Evolutionary conservation across 2,329 filamentous ascomycete genomes (phyloP), one percentile per base, ranked within the genome.

Genomic region (Colletotrichum sp.): DNA sequence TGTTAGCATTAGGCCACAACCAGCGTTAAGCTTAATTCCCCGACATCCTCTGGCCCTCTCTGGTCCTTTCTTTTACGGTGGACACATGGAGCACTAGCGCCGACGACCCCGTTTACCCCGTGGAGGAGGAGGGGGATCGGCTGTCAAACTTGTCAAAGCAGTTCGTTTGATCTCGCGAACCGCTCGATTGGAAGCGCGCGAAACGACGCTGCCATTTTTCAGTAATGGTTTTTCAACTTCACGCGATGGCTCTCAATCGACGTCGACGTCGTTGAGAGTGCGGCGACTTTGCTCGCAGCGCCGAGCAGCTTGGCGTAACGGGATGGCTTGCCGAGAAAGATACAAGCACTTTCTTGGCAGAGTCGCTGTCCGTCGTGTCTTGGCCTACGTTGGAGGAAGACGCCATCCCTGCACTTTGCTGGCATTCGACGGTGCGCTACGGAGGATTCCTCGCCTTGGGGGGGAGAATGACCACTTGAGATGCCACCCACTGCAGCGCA

Each of bases 301-400:
- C 73, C 73, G 64, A 76, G 73, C 70, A 34, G 68, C 73, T 76
- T 76, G 73, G 73, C 73, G 65, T 32, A 64, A 60, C 73, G 73
- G 73, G 73, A 69, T 73, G 73, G 73, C 73, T 76, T 76, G 70
- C 73, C 70, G 73, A 73, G 73, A 58, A 34, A 64, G 34, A 73
- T 30, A 76, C 73, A 76, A 76, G 73, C 73, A 69, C 73, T 76
- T 73, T 76, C 73, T 76, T 76, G 70, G 73, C 73, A 76, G 52
- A 76, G 36, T 66, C 56, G 65, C 73, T 36, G 56, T 34, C 70
- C 58, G 73, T 73, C 61, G 70, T 12, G 65, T 76, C 73, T 76
- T 76, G 73, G 73, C 73, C 24, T 65, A 65, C 70, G 43, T 65
- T 60, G 24, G 64, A 36, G 28, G 28, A 61, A n/a, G 43, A 28